Conservation (phyloP, 768 basidiomycete genomes). For the Tricholoma hemisulphureum region DNA sequence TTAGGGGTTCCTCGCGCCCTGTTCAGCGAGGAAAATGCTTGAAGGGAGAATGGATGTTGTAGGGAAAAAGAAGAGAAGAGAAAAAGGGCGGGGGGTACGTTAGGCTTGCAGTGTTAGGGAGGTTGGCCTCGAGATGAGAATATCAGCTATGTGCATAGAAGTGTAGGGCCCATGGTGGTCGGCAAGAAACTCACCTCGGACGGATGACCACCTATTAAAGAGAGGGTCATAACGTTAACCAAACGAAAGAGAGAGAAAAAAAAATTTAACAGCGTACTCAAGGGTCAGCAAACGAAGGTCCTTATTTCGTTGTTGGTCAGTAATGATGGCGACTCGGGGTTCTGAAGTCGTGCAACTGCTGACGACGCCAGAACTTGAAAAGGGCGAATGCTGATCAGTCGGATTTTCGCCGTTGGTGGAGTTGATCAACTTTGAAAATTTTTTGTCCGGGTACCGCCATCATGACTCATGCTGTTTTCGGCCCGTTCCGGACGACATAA, state of each 20-base stretch:
- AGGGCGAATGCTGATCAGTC: neutral
- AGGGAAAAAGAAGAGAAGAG: constrained; percentile 15
- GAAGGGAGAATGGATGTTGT: constrained; percentile 36
- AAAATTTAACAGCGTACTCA: constrained; percentile 47
- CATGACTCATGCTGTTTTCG: neutral
- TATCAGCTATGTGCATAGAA: constrained; percentile 17
- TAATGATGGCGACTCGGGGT: constrained; percentile 52
- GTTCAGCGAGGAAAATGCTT: constrained; percentile 64
- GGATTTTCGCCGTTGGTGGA: neutral
- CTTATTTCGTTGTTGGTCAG: constrained; percentile 73
- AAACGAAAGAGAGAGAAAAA: neutral
- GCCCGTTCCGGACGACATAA: neutral
- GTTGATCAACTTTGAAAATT: neutral
- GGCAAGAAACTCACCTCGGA: constrained; percentile 56
- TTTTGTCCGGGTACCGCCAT: neutral
- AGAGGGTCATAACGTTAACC: no score
- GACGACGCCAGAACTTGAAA: constrained; percentile 19
- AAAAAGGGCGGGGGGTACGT: constrained; percentile 12
- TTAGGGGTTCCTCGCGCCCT: constrained; percentile 66
- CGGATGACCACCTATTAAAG: constrained; percentile 66
- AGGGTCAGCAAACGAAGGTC: constrained; percentile 83
- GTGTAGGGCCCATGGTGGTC: neutral
- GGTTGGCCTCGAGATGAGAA: constrained; percentile 60
- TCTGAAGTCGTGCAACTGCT: constrained; percentile 39
- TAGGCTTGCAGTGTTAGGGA: constrained; percentile 56